A percentile compares a stretch with the other conserved stretches of the same genome.
Conservation (phyloP, 2,329 filamentous ascomycete species). For the Talaromyces islandicus region DNA sequence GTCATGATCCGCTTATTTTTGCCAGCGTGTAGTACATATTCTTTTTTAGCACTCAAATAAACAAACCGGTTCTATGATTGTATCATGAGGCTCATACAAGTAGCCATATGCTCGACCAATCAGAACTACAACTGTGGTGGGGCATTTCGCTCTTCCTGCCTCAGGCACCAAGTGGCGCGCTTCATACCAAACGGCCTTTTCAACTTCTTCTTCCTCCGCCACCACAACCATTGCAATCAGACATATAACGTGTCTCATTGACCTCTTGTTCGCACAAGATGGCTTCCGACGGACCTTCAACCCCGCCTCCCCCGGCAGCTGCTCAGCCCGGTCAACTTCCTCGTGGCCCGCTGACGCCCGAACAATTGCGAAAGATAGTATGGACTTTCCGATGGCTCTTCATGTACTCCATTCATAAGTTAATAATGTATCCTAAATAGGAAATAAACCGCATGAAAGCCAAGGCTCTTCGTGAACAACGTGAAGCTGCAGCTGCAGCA, state of each 20-base stretch:
- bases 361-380: slow-evolving; percentile 56
- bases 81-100: not conserved
- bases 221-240: not conserved
- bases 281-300: slow-evolving; percentile 7
- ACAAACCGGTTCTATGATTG: not conserved
- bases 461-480: slow-evolving; percentile 74
- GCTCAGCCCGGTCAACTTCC: slow-evolving; percentile 21
- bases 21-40: not conserved
- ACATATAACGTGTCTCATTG: not conserved
- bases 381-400: slow-evolving; percentile 6
- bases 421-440: slow-evolving; percentile 38
- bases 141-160: not conserved
- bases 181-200: not conserved
- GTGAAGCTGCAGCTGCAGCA: slow-evolving; percentile 53
- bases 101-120: not conserved
- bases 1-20: not conserved
- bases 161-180: slow-evolving; percentile 6
- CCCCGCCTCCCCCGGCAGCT: slow-evolving; percentile 7
- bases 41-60: not conserved
- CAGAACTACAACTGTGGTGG: not conserved
- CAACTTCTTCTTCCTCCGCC: not conserved
- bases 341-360: slow-evolving; percentile 50
- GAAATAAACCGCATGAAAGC: slow-evolving; percentile 84
- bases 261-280: not conserved
- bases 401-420: not conserved